Conservation (phyloP, 192 early-diverging fungal genomes). For the Backusella macrospora region DNA sequence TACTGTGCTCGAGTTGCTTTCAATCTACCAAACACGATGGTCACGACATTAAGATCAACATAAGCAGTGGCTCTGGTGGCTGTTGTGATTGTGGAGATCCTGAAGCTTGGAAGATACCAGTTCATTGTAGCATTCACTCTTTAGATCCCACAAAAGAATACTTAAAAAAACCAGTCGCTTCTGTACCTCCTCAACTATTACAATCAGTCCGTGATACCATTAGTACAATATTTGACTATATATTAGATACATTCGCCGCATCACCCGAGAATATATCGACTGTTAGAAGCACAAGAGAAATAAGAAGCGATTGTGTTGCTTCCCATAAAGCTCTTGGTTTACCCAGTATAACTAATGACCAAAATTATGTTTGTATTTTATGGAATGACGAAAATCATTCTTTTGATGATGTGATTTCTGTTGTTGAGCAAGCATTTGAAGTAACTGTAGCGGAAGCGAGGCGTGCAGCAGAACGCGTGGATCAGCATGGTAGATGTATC, state of each 20-base stretch:
- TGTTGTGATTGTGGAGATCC: conserved; percentile 99
- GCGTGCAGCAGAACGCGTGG: conserved; percentile 78
- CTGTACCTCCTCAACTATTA: conserved; percentile 61
- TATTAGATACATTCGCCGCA: conserved; percentile 81
- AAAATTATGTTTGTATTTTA: conserved; percentile 71
- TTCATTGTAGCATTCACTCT: conserved; percentile 86
- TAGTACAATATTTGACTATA: conserved; percentile 85
- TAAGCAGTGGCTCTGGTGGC: conserved; percentile 82
- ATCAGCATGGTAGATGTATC: conserved; percentile 81
- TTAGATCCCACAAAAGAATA: not conserved
- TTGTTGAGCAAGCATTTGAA: conserved; percentile 66
- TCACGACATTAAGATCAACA: conserved; percentile 88
- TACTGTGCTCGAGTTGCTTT: conserved; percentile 92
- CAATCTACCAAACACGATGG: conserved; percentile 89
- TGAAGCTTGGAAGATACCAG: conserved; percentile 90
- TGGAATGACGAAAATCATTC: conserved; percentile 99
- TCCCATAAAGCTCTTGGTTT: conserved; percentile 24
- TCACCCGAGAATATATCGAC: conserved; percentile 39
- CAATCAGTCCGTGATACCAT: conserved; percentile 79
- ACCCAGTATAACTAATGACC: not conserved
- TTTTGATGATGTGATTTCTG: conserved; percentile 89
- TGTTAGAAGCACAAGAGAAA: no score
- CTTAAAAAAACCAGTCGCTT: not conserved
- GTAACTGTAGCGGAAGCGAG: conserved; percentile 65
- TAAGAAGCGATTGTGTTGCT: conserved; percentile 5